Conservation (phyloP, 345 rosid genomes). For the Gossypium australe region DNA sequence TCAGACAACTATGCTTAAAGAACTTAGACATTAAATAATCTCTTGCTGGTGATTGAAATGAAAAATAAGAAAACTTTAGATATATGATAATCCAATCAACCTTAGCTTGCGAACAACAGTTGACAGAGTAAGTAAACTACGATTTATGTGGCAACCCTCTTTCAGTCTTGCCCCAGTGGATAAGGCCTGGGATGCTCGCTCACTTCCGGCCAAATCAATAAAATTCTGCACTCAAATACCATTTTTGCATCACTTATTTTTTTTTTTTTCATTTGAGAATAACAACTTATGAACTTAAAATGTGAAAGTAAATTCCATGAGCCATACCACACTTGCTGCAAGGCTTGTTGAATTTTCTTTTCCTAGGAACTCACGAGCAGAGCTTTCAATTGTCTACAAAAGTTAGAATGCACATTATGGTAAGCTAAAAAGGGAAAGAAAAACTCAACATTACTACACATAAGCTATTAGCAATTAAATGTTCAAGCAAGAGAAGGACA, state of each 20-base stretch:
- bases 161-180: constrained; percentile 90
- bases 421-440: constrained; percentile 1
- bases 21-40: background rate
- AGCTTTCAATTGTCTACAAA: constrained; percentile 83
- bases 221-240: constrained; percentile 56
- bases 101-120: constrained; percentile 97
- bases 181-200: constrained; percentile 89
- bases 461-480: constrained; percentile 6
- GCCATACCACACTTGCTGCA: constrained; percentile 82
- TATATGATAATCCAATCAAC: constrained; percentile 30
- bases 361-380: constrained; percentile 91
- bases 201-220: constrained; percentile 96
- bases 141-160: constrained; percentile 97
- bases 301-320: constrained; percentile 6
- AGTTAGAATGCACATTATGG: constrained; percentile 10
- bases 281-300: constrained; percentile 2
- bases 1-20: background rate
- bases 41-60: background rate
- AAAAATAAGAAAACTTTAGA: background rate
- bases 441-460: background rate
- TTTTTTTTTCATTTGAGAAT: background rate
- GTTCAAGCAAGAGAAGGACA: constrained; percentile 15
- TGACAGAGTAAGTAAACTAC: constrained; percentile 89
- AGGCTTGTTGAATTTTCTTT: constrained; percentile 87
- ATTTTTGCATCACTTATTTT: background rate